Conservation (phyloP, 768 basidiomycete species). For the Boletus speciosus region DNA sequence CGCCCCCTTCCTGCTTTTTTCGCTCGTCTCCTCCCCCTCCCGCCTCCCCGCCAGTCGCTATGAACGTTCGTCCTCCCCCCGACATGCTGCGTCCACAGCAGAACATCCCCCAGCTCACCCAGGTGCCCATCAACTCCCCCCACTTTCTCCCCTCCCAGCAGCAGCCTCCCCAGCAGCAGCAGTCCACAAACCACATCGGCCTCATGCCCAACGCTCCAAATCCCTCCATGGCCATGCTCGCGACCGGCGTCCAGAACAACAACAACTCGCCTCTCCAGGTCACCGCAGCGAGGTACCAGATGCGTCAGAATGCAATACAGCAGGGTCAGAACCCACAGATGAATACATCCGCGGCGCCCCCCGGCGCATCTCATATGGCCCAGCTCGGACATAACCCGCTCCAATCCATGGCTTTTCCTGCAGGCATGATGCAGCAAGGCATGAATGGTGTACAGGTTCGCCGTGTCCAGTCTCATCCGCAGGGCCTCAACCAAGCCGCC, state of each 20-base stretch:
- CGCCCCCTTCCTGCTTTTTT: constrained; percentile 2
- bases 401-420: constrained; percentile 42
- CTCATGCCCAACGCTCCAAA: constrained; percentile 35
- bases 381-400: constrained; percentile 36
- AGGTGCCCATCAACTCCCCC: constrained; percentile 33
- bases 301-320: constrained; percentile 38
- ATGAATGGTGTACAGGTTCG: constrained; percentile 39
- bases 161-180: constrained; percentile 35
- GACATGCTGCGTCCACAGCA: constrained; percentile 46
- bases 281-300: constrained; percentile 26
- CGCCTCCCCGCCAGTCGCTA: constrained; percentile 19
- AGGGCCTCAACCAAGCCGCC: constrained; percentile 39
- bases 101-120: constrained; percentile 39
- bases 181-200: constrained; percentile 33
- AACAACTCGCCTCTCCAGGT: constrained; percentile 22
- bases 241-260: constrained; percentile 26
- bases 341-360: constrained; percentile 27
- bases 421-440: constrained; percentile 40
- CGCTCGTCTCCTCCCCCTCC: not conserved
- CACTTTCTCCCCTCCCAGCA: constrained; percentile 40
- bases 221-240: constrained; percentile 40
- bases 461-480: constrained; percentile 58
- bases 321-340: constrained; percentile 37
- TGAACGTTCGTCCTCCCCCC: constrained; percentile 46
- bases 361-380: constrained; percentile 28